Percentiles rank a stretch among this genome's conserved stretches.
Conservation (phyloP, 1,284 basidiomycete genomes). For the Rhodofomes roseus region DNA sequence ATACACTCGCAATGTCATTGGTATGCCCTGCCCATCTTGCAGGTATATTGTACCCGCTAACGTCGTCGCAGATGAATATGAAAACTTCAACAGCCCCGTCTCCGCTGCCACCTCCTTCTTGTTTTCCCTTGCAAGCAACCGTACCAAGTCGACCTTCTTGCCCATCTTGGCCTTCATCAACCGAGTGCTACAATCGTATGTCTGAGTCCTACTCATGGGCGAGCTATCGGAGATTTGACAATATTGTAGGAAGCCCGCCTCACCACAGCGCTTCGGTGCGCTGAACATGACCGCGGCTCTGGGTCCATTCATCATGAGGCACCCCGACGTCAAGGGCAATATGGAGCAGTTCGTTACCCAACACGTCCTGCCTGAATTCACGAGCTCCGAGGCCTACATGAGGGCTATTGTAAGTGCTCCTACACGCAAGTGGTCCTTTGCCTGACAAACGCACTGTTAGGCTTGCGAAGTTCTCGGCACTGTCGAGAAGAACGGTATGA, state of each 20-base stretch:
- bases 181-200: slow-evolving; percentile 62
- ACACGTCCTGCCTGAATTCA: slow-evolving; percentile 72
- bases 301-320: slow-evolving; percentile 73
- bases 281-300: slow-evolving; percentile 78
- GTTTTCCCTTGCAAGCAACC: slow-evolving; percentile 68
- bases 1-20: slow-evolving; percentile 68
- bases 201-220: slow-evolving; percentile 9
- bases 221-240: background rate
- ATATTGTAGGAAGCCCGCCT: slow-evolving; percentile 41
- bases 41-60: background rate
- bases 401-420: slow-evolving; percentile 61
- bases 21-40: slow-evolving; percentile 34
- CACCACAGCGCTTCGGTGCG: slow-evolving; percentile 76
- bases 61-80: slow-evolving; percentile 63
- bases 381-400: slow-evolving; percentile 62
- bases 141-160: slow-evolving; percentile 76
- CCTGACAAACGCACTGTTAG: slow-evolving; percentile 34
- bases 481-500: slow-evolving; percentile 61
- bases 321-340: slow-evolving; percentile 70
- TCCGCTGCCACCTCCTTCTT: slow-evolving; percentile 78
- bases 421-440: slow-evolving; percentile 4
- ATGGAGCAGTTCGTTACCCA: slow-evolving; percentile 76
- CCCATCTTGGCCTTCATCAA: slow-evolving; percentile 78
- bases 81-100: slow-evolving; percentile 71
- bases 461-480: slow-evolving; percentile 78